Conservation (phyloP, 1,284 basidiomycete genomes). For the Boletus sp. region DNA sequence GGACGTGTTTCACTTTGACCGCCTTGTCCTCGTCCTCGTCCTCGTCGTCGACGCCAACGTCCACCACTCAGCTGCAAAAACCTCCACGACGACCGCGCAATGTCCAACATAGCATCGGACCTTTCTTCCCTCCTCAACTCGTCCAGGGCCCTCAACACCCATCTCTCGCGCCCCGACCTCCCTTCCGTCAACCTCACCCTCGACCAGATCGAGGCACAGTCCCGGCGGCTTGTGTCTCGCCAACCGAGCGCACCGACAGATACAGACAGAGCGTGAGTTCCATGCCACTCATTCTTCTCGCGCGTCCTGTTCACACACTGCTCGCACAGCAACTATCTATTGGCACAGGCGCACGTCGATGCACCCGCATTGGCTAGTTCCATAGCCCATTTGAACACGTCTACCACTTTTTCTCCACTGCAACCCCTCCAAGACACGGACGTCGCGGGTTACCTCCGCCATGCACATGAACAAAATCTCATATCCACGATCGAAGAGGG, state of each 20-base stretch:
- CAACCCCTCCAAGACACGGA: constrained; percentile 90
- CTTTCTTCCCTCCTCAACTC: constrained; percentile 68
- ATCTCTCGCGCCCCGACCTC: constrained; percentile 71
- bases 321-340: constrained; percentile 65
- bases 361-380: constrained; percentile 74
- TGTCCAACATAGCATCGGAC: constrained; percentile 45
- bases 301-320: constrained; percentile 5
- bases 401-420: constrained; percentile 83
- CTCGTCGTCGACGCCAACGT: not conserved
- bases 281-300: constrained; percentile 5
- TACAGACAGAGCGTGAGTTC: constrained; percentile 68
- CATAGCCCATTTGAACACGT: constrained; percentile 78
- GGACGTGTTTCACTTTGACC: too few species aligned
- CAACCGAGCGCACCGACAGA: constrained; percentile 61
- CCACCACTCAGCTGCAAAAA: not conserved
- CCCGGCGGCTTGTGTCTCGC: constrained; percentile 70
- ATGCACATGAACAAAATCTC: constrained; percentile 91
- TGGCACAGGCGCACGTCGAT: constrained; percentile 89
- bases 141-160: constrained; percentile 70
- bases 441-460: constrained; percentile 82
- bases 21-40: too few species aligned
- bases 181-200: constrained; percentile 84
- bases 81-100: not conserved
- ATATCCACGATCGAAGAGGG: constrained; percentile 92
- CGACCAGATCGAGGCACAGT: constrained; percentile 90